Percentiles rank a stretch among this genome's conserved stretches.
Conservation (phyloP, 225 moss, liverwort and hornwort species). For the Thuidium tamariscinum region DNA sequence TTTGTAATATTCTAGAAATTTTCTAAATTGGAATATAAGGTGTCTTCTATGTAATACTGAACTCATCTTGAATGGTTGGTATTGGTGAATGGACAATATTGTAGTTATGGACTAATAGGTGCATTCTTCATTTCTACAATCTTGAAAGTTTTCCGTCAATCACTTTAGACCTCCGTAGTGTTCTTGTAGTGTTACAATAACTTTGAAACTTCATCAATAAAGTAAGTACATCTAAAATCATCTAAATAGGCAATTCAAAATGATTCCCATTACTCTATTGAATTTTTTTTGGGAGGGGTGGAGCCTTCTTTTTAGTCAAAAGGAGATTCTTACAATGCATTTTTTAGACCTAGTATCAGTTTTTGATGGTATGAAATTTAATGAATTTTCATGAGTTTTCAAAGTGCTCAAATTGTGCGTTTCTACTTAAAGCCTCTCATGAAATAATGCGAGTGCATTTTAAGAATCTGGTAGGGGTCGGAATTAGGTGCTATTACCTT, state of each 20-base stretch:
- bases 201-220: not conserved
- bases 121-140: not conserved
- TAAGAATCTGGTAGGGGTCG: not conserved
- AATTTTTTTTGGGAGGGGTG: no score
- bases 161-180: not conserved
- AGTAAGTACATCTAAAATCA: no score
- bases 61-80: no score
- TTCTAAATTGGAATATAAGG: not conserved
- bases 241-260: no score
- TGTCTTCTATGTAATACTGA: no score
- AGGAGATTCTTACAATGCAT: rapidly evolving
- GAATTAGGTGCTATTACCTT: not conserved
- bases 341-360: not conserved
- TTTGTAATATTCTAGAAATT: not conserved
- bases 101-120: not conserved
- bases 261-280: not conserved
- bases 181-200: rapidly evolving
- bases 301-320: not conserved
- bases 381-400: not conserved
- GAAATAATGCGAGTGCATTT: not conserved
- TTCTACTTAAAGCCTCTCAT: not conserved
- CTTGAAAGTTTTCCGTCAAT: rapidly evolving
- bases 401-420: not conserved
- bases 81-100: not conserved
- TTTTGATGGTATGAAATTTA: no score